Percentiles rank a stretch among this genome's conserved stretches.
Evolutionary conservation across 352 stramenopile genomes (phyloP).

Genomic region (Globisporangium camurandrum): DNA sequence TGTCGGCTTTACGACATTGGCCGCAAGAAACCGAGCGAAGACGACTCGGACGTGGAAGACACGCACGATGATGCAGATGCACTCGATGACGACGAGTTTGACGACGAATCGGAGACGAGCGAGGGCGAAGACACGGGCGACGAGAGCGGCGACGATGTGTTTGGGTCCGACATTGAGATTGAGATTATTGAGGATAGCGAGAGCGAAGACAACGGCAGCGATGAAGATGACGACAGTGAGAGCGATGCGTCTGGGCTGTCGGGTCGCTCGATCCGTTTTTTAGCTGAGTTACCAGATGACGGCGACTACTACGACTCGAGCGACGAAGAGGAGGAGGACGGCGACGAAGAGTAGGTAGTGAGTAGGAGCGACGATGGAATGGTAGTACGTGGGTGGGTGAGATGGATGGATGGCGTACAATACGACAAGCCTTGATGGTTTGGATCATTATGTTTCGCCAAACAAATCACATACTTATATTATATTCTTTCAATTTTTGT

Average conservation of each 20-base stretch:
- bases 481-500: too few relatives aligned
- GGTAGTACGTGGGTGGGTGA: too few relatives aligned
- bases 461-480: too few relatives aligned
- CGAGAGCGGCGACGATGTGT: slow-evolving; percentile 40
- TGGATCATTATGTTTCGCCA: too few relatives aligned
- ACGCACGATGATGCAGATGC: slow-evolving; percentile 56
- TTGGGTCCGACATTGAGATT: slow-evolving; percentile 24
- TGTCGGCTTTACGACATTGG: slow-evolving; percentile 86
- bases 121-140: slow-evolving; percentile 35
- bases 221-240: slow-evolving; percentile 25
- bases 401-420: too few relatives aligned
- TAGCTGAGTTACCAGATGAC: slow-evolving; percentile 65
- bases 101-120: slow-evolving; percentile 48
- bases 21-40: slow-evolving; percentile 74
- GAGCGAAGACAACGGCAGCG: slow-evolving; percentile 15
- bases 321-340: slow-evolving; percentile 64
- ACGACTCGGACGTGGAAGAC: slow-evolving; percentile 84
- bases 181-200: slow-evolving; percentile 23
- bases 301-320: slow-evolving; percentile 65
- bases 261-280: slow-evolving; percentile 48
- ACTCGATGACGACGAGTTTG: slow-evolving; percentile 74
- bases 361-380: background rate
- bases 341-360: slow-evolving; percentile 28
- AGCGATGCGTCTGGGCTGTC: slow-evolving; percentile 28
- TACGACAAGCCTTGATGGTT: too few relatives aligned